Conservation (phyloP, 2,329 filamentous ascomycete genomes). For the Venturiaceae sp. region DNA sequence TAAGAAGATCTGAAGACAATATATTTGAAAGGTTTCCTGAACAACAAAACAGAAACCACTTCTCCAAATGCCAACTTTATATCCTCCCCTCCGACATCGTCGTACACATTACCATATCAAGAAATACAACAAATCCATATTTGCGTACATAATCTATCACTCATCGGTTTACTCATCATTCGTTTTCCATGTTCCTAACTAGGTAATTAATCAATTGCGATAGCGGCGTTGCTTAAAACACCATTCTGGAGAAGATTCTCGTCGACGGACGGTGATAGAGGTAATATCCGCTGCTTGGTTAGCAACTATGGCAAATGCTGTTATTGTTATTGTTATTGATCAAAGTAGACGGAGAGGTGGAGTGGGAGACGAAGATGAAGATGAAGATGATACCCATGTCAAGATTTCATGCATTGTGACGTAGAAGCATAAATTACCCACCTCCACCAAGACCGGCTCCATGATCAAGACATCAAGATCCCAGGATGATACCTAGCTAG, state of each 20-base stretch:
- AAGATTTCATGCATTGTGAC: neutral
- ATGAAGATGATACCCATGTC: neutral
- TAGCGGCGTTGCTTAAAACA: neutral
- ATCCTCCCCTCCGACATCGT: neutral
- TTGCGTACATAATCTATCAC: neutral
- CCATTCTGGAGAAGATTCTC: neutral
- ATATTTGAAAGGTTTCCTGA: no score
- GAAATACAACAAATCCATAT: no score
- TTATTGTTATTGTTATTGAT: neutral
- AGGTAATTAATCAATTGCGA: neutral
- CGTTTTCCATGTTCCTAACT: neutral
- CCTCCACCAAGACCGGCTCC: neutral
- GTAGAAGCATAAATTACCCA: neutral
- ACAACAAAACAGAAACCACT: neutral
- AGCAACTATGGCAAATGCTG: neutral
- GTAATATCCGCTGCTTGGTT: neutral
- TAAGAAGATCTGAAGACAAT: neutral
- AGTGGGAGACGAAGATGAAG: neutral
- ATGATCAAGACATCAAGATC: neutral
- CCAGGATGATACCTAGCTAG: neutral
- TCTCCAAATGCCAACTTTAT: neutral
- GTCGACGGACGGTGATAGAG: neutral
- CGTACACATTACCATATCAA: neutral
- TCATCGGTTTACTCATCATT: neutral
- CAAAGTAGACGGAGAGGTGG: neutral